These are phyloP conservation scores for Cicer chorassanicum DNA, from an alignment of 306 rosid genomes.

Conservation along the genomic window DNA sequence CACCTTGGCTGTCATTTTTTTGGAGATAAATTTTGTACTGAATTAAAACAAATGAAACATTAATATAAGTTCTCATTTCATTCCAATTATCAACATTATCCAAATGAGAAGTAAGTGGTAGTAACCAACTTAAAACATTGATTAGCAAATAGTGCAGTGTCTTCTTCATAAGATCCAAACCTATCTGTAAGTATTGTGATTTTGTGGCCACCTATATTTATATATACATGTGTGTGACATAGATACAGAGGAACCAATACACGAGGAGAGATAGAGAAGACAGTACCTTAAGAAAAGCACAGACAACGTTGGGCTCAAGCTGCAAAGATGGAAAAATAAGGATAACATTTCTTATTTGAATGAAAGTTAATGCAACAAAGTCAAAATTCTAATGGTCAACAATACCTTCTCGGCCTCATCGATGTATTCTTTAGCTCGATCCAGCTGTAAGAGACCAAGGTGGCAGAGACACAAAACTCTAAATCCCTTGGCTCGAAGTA, in stretches of 20 bases:
- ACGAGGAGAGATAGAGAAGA: conserved; percentile 4
- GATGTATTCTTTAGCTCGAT: conserved; percentile 88
- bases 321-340: conserved; percentile 54
- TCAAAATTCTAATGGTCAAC: conserved; percentile 29
- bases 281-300: conserved; percentile 86
- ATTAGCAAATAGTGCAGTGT: background rate
- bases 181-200: background rate
- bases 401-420: conserved; percentile 91
- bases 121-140: conserved; percentile 28
- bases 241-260: conserved; percentile 22
- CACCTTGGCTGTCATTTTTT: conserved; percentile 70
- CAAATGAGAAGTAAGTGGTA: conserved; percentile 39
- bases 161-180: conserved; percentile 6
- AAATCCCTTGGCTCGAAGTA: conserved; percentile 82
- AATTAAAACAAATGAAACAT: conserved; percentile 42
- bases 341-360: conserved; percentile 21
- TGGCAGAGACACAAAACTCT: conserved; percentile 94
- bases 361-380: conserved; percentile 29
- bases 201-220: conserved; percentile 3
- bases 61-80: conserved; percentile 34
- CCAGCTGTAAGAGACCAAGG: conserved; percentile 81
- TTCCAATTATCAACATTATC: conserved; percentile 6
- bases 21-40: conserved; percentile 94
- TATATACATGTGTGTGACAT: background rate
- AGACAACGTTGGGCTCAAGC: conserved; percentile 89